phyloP scores from a whole-genome alignment of 1,139 yeast species.

The Protomyces arabidopsidicola region DNA sequence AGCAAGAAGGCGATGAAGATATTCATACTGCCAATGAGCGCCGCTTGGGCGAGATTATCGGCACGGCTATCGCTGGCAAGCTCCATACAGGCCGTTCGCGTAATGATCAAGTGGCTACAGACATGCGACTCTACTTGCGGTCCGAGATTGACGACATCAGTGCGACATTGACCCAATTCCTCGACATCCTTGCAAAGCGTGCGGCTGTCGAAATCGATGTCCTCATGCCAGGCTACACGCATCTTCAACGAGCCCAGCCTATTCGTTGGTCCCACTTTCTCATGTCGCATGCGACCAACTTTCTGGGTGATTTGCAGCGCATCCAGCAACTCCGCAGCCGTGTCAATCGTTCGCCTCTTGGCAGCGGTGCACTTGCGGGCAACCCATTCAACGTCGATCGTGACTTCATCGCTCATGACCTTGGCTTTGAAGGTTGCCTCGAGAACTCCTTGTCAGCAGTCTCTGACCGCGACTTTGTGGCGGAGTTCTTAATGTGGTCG shows the following conservation, averaged over 20 bases:
- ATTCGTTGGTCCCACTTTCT: conserved; percentile 99
- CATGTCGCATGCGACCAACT: conserved; percentile 88
- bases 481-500: conserved; percentile 97
- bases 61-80: conserved; percentile 88
- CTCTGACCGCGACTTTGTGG: conserved; percentile 94
- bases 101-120: conserved; percentile 98
- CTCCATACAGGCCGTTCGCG: conserved; percentile 98
- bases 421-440: conserved; percentile 78
- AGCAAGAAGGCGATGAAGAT: conserved; percentile 92
- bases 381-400: conserved; percentile 98
- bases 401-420: conserved; percentile 70
- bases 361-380: conserved; percentile 97
- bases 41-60: conserved; percentile 91
- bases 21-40: conserved; percentile 98
- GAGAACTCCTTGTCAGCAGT: conserved; percentile 95
- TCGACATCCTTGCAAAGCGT: conserved; percentile 58
- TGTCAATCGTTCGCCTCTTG: conserved; percentile 84
- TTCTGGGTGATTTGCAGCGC: conserved; percentile 83
- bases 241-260: conserved; percentile 97
- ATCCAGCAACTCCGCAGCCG: conserved; percentile 73
- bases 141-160: conserved; percentile 61
- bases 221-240: conserved; percentile 98
- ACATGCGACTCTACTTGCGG: conserved; percentile 90
- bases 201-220: conserved; percentile 83
- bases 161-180: conserved; percentile 49